Base-by-base conservation (phyloP, 495 filamentous ascomycete species). In the Penicillium crystallinum region DNA sequence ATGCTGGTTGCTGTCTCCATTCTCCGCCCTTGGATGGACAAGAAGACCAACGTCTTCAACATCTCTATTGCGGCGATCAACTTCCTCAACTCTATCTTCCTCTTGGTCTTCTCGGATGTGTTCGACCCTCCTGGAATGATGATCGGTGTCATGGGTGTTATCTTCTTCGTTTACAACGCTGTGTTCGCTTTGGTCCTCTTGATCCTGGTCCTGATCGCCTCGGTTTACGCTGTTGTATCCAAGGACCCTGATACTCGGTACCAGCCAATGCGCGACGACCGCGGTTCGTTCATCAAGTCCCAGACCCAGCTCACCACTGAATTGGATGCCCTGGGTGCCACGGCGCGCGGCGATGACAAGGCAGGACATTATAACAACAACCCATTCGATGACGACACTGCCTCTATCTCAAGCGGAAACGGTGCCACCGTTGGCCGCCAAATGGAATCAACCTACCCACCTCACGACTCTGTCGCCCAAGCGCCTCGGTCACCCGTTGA, bases 191-290 rank as follows among this genome's bases (percentile, higher is more conserved):
- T 95, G 9, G 79, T 97, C 30, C 84, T 97, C 33, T 75, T 98
- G 17, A 69, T 97, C 60, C 82, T 97, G 65, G 88, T 98, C 37
- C 79, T 97, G 55, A 74, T 96, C 62, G 88, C 90, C 23, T 91
- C 92, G 4, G 70, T 81, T 56, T 85, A 90, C 61, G 87, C 91
- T 25, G 76, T 97, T 57, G 79, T 90, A 62, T 89, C 89, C 44
- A 96, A 97, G 80, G 93, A 98, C 72, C 93, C 93, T 15, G 93
- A 98, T 67, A 87, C 85, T 21, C 88, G 93, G 30, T 98, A 97
- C 72, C 91, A 97, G 69, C 89, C 88, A 49, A 97, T 98, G 90
- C 84, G 87, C 46, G 93, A 97, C 64, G 93, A 97, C 73, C 87
- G 93, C 53, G 89, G 88, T 39, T 96, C 91, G 3, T 97, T 97